Percentiles rank a stretch among this genome's conserved stretches.
These are phyloP conservation scores for Fusarium cicatricum DNA, from an alignment of 2,329 filamentous ascomycete genomes.

Conservation along the genomic window DNA sequence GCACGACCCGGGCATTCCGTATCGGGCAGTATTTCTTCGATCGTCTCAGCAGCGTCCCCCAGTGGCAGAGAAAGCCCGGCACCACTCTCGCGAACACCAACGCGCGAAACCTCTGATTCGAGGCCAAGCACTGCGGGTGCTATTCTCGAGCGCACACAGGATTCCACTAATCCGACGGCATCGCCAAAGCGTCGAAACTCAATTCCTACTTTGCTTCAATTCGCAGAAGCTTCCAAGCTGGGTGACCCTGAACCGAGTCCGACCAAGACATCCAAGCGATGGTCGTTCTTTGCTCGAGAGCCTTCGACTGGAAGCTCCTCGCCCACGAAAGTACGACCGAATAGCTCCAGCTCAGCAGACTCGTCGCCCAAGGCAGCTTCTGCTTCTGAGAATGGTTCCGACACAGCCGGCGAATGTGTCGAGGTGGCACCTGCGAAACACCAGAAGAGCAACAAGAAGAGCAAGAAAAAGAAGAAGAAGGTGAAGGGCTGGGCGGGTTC, in stretches of 20 bases:
- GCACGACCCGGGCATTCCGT: conserved; percentile 75
- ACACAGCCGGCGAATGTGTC: conserved; percentile 38
- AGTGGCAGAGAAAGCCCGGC: conserved; percentile 52
- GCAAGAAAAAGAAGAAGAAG: conserved; percentile 67
- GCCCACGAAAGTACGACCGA: conserved; percentile 56
- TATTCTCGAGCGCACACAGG: conserved; percentile 63
- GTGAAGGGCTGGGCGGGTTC: conserved; percentile 78
- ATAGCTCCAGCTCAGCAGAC: conserved; percentile 57
- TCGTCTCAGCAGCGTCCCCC: conserved; percentile 67
- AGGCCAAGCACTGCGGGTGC: conserved; percentile 76
- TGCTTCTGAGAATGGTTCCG: conserved; percentile 49
- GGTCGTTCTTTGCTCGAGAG: conserved; percentile 71
- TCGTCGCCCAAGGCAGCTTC: conserved; percentile 44
- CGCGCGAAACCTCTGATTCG: conserved; percentile 55
- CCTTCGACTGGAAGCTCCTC: conserved; percentile 56
- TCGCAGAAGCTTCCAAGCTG: conserved; percentile 48
- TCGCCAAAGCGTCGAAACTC: conserved; percentile 65
- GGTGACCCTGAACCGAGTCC: conserved; percentile 56
- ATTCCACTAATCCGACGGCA: conserved; percentile 33
- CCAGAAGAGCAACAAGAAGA: conserved; percentile 47
- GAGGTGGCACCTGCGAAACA: conserved; percentile 32
- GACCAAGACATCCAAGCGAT: conserved; percentile 63
- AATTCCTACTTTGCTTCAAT: conserved; percentile 61
- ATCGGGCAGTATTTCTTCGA: conserved; percentile 81
- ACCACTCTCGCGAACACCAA: conserved; percentile 50